Percentiles rank a stretch among this genome's conserved stretches.
Conservation (phyloP, 2,329 filamentous ascomycete species). For the Westerdykella ornata region DNA sequence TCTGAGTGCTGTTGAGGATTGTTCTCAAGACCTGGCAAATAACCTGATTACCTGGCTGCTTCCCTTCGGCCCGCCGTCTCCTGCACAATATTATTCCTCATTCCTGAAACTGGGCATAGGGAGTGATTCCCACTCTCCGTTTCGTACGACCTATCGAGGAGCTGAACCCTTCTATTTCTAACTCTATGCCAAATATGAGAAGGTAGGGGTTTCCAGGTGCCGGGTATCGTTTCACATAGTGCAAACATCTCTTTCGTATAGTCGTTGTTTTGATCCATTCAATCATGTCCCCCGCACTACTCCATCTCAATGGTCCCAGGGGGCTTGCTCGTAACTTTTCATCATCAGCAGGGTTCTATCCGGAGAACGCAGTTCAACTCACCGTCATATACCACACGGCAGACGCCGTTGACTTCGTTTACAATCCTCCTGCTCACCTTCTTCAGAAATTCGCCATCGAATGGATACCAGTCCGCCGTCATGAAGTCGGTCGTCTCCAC, state of each 20-base stretch:
- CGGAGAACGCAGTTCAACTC: slow-evolving; percentile 31
- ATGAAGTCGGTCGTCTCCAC: slow-evolving; percentile 65
- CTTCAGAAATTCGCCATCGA: slow-evolving; percentile 59
- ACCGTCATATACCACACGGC: slow-evolving; percentile 63
- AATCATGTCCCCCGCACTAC: slow-evolving; percentile 37
- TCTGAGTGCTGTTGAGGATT: too few relatives aligned
- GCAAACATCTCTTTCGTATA: background rate
- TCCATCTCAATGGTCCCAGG: slow-evolving; percentile 71
- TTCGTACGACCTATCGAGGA: background rate
- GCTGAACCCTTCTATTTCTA: background rate
- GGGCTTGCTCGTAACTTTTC: slow-evolving; percentile 57
- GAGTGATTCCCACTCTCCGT: too few relatives aligned
- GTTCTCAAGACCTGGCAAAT: too few relatives aligned
- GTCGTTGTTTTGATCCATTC: background rate
- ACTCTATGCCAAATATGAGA: background rate
- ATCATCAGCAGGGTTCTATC: slow-evolving; percentile 10
- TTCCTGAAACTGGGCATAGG: too few relatives aligned
- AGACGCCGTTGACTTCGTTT: slow-evolving; percentile 68
- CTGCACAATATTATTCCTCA: too few relatives aligned
- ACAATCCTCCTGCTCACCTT: slow-evolving; percentile 61
- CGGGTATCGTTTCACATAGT: background rate
- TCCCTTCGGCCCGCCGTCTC: too few relatives aligned
- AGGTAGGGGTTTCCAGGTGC: background rate
- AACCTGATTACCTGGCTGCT: too few relatives aligned
- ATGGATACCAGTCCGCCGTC: slow-evolving; percentile 65